Evolutionary conservation across 1,284 basidiomycete genomes (phyloP), one percentile per base, ranked within the genome.

Genomic region (Leucoagaricus sp.): DNA sequence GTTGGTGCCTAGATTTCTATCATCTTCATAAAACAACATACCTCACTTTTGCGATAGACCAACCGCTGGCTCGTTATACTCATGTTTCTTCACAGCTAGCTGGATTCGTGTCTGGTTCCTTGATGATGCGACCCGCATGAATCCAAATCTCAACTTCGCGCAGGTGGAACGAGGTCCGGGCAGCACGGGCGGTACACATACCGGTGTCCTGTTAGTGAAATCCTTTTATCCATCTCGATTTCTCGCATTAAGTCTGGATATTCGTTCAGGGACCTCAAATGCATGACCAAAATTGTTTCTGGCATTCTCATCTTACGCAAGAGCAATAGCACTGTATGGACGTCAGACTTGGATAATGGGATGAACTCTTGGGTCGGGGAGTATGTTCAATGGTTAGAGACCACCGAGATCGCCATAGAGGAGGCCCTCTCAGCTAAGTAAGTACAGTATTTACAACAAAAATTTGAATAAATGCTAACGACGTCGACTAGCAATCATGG

Each of bases 81-180:
- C 15, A 41, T 40, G 19, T 53, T 45, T 49, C 49, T 45, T 54
- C 8, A 6, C 53, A 77, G 82, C 73, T 3, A 66, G 65, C 13
- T 82, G 78, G 66, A 72, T 89, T 59, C 71, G 80, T 38, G 70
- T 75, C 0, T 87, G 83, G 76, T 91, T 89, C 74, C 69, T 89
- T 13, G 75, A 86, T 59, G 57, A 73, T 0, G 71, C 69, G 5
- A 87, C 85, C 0, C 72, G 66, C 21, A 87, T 90, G 83, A 85
- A 86, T 61, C 87, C 88, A 2, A 84, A 87, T 65, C 71, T 90
- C 57, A 78, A 85, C 61, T 90, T 81, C 63, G 85, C 79, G 0
- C 87, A 91, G 64, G 76, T 86, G 67, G 67, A 81, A 28, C 79
- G 88, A 4, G 88, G 88, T 0, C 86, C 85, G 3, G 69, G 66